Base-by-base conservation (phyloP, 805 yeast species). In the Kodamaea lidongshanica region DNA sequence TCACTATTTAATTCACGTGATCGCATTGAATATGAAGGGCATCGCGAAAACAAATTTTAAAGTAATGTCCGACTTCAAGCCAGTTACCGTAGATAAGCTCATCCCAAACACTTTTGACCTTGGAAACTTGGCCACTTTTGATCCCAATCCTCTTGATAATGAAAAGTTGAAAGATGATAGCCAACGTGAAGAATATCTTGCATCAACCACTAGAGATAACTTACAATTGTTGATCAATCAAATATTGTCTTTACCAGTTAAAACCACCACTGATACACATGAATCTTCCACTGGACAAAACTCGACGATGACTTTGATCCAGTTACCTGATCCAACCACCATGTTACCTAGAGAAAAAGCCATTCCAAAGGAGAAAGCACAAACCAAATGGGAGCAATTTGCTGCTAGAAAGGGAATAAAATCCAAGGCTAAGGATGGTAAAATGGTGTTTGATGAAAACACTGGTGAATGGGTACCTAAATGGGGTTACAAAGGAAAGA, bases 401-500 rank as follows among this genome's bases (percentile, higher is more conserved):
- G 99, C 99, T 41, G 82, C 82, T 37, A 84, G 76, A 71, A 92
- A 92, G 65, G 97, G 97, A 50, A 92, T 92, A 55, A 69, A 81
- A 60, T 73, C 94, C 61, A 88, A 84, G 69, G 84, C 83, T 38
- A 87, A 80, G 56, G 79, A 83, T 16, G 96, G 95, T 27, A 92
- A 85, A 62, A 67, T 79, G 73, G 86, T 84, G 1, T 92, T 65
- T 47, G 95, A 92, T 57, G 97, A 92, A 57, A 92, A 73, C 18
- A 62, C 74, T 17, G 88, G 89, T 30, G 88, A 87, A 60, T 92
- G 98, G 98, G 95, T 81, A 38, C 89, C 94, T 47, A 89, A 87
- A 60, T 92, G 98, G 98, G 99, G 99, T 38, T 89, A 81, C 66
- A 79, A 82, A 42, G 97, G 97, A 50, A 76, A 77, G 60, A 92